These are phyloP conservation scores for Brassica incana DNA, from an alignment of 345 rosid genomes.

Conservation along the genomic window DNA sequence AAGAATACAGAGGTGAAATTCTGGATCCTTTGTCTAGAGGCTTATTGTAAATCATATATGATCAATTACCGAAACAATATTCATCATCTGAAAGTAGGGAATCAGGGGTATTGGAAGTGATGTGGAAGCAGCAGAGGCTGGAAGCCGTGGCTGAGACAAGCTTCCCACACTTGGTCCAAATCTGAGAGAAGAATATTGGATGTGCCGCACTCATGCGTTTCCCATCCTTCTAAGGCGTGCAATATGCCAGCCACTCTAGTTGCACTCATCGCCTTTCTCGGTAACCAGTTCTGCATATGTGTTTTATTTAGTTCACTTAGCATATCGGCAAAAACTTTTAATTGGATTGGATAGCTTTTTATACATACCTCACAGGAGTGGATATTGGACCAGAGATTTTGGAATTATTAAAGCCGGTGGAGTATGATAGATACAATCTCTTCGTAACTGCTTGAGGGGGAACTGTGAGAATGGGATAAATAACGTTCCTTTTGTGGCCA, in stretches of 20 bases:
- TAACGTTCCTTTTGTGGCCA: conserved; percentile 44
- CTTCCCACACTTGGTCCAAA: conserved; percentile 24
- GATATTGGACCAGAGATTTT: conserved; percentile 34
- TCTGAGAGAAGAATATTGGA: neutral
- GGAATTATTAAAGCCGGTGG: conserved; percentile 62
- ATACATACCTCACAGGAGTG: conserved; percentile 62
- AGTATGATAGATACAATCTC: conserved; percentile 57
- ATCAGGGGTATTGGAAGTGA: neutral
- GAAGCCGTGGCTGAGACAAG: conserved; percentile 57
- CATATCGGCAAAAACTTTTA: neutral
- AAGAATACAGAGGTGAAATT: neutral
- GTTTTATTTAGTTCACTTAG: neutral
- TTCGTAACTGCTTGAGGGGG: conserved; percentile 51
- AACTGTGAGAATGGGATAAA: conserved; percentile 47
- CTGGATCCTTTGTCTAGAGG: neutral
- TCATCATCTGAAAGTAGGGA: neutral
- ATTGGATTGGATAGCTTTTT: neutral
- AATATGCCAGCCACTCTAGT: conserved; percentile 57
- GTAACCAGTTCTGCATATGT: conserved; percentile 58
- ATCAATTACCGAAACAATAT: neutral
- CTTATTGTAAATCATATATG: neutral
- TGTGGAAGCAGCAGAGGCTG: conserved; percentile 41
- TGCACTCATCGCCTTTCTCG: conserved; percentile 61
- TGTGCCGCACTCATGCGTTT: conserved; percentile 40
- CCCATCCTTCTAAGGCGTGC: conserved; percentile 60